Evolutionary conservation across 2,329 filamentous ascomycete genomes (phyloP), one percentile per base, ranked within the genome.

Genomic region (Fusarium devonianum): DNA sequence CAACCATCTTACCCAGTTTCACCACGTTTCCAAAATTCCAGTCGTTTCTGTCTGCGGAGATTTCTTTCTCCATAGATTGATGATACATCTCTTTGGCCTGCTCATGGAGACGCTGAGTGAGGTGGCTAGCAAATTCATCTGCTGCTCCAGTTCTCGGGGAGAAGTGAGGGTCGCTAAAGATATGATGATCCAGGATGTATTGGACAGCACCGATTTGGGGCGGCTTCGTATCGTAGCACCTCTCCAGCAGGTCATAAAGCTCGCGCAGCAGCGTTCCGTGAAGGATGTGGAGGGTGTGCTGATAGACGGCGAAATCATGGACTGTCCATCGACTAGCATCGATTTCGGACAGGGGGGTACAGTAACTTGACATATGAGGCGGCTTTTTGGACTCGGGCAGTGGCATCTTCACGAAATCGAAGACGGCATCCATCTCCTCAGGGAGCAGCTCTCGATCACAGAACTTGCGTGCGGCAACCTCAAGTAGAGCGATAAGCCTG

Each of bases 21-120:
- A 97, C 91, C 47, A 97, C 88, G 70, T 97, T 90, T 56, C 83
- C 88, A 69, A 96, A 93, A 61, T 97, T 85, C 92, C 94, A 97
- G 38, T 90, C 82, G 58, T 92, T 85, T 62, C 90, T 87, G 45
- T 87, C 83, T 23, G 88, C 82, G 2, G 92, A 92, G 2, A 99
- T 86, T 65, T 92, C 83, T 54, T 87, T 85, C 49, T 92, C 84
- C 37, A 97, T 82, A 58, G 92, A 86, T 19, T 82, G 83, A 45
- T 88, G 83, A 68, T 99, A 97, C 5, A 88, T 86, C n/a, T 87
- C 84, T 13, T 83, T 83, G 7, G 93, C 92, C 65, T 88, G 88
- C 54, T 87, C 79, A 39, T 83, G 81, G 34, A 97, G 78, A 2
- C 87, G 88, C 38, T 88, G 81, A n/a, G 82, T 78, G 17, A 97